Conservation (phyloP, 2,329 filamentous ascomycete species). For the Xylariaceae sp. region DNA sequence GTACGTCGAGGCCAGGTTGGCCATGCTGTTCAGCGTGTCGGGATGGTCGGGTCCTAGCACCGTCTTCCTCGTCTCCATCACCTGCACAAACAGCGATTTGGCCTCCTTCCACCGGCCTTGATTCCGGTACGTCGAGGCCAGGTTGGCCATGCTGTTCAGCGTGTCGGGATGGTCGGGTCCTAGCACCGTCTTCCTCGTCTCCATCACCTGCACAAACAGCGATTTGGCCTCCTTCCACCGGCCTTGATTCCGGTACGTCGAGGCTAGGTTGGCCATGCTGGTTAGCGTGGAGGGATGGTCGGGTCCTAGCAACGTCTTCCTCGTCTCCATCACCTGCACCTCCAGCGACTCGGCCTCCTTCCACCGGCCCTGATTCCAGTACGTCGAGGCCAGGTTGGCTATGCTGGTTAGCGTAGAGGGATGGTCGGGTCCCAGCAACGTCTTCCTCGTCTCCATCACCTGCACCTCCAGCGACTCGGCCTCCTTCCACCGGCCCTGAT, state of each 20-base stretch:
- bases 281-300: background rate
- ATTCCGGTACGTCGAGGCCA: background rate
- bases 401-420: background rate
- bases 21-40: background rate
- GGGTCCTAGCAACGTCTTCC: background rate
- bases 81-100: background rate
- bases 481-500: background rate
- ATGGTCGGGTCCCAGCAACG: background rate
- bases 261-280: background rate
- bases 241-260: background rate
- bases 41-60: background rate
- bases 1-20: background rate
- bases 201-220: background rate
- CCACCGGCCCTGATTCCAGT: constrained; percentile 1
- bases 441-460: background rate
- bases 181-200: background rate
- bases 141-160: background rate
- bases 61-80: background rate
- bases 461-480: background rate
- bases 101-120: background rate
- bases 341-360: background rate
- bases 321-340: background rate
- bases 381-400: background rate
- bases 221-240: constrained; percentile 2
- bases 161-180: constrained; percentile 3